These are phyloP conservation scores for Apiotrichum brassicae DNA, from an alignment of 1,284 basidiomycete species.

Conservation along the genomic window DNA sequence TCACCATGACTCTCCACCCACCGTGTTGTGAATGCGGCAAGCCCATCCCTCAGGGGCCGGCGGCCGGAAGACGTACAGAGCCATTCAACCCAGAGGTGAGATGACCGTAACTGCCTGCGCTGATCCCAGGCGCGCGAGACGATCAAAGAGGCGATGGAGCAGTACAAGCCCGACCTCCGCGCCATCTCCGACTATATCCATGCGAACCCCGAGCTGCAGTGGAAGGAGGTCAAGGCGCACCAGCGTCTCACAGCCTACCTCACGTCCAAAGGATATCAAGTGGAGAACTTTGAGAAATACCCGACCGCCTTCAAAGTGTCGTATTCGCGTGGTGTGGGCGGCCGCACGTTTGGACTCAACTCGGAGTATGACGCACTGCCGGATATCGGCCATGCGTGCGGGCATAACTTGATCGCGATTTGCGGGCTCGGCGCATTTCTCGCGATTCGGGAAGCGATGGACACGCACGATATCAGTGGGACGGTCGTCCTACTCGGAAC, in stretches of 20 bases:
- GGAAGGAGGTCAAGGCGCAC: constrained; percentile 50
- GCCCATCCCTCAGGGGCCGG: too few species aligned
- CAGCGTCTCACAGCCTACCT: constrained; percentile 56
- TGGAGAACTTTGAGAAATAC: constrained; percentile 58
- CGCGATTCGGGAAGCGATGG: constrained; percentile 30
- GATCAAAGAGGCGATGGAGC: constrained; percentile 4
- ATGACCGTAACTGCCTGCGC: too few species aligned
- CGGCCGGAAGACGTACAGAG: too few species aligned
- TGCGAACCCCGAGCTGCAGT: constrained; percentile 26
- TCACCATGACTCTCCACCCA: too few species aligned
- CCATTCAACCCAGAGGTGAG: too few species aligned
- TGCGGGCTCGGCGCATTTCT: constrained; percentile 39
- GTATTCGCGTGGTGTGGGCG: constrained; percentile 17
- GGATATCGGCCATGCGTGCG: constrained; percentile 52
- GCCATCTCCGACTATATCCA: constrained; percentile 22
- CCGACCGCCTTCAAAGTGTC: constrained; percentile 35
- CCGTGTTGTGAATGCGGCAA: too few species aligned
- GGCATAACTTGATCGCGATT: constrained; percentile 48
- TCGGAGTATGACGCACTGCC: constrained; percentile 25
- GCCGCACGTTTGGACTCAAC: constrained; percentile 26
- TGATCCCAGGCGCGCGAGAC: constrained; percentile 10
- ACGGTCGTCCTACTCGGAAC: constrained; percentile 75
- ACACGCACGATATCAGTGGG: constrained; percentile 56
- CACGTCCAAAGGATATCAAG: constrained; percentile 54
- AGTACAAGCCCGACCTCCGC: constrained; percentile 12